Base-by-base conservation (phyloP, 306 rosid species). In the Carpinus viminea region DNA sequence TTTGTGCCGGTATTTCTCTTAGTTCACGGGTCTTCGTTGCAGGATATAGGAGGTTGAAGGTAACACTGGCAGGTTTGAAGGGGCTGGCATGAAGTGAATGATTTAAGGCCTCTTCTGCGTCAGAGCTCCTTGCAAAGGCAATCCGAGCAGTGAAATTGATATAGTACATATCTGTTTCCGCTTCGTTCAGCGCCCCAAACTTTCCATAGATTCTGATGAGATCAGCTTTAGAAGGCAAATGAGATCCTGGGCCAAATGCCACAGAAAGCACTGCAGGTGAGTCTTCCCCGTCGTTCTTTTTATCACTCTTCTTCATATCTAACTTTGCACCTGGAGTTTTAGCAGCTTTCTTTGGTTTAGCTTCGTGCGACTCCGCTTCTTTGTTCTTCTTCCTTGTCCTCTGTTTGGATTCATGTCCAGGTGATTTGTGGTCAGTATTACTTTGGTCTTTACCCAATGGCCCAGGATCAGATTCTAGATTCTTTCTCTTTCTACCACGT, bases 191-290 rank as follows among this genome's bases (percentile, higher is more conserved):
- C 46, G 81, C 73, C 55, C 98, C 97, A 73, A 80, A 91, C 83
- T 88, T 76, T 4, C 93, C 4, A 62, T 84, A 93, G 56, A 84
- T 73, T 47, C 69, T 41, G 54, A 91, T 46, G 15, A 93, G 89
- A 84, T 88, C 90, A 68, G 89, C 80, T 78, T 85, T 93, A 13
- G 97, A 78, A 54, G 98, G 98, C 55, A 90, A 74, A 3, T 75
- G 11, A 48, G 95, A 86, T 8, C 92, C 95, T 2, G 92, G 83
- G 48, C 82, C 85, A 76, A 93, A 93, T 74, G 89, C 80, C 20
- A 80, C 86, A 28, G 77, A 60, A 71, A 93, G 84, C n/a, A 76
- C 80, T 0, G 97, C 84, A 20, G 85, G 76, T 12, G 84, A 31
- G 74, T 70, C 66, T 59, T 76, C 74, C 54, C 77, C 80, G 43